A percentile compares a stretch with the other conserved stretches of the same genome.
Evolutionary conservation across 768 basidiomycete genomes (phyloP).

Genomic region (Hygrocybe coccinea): DNA sequence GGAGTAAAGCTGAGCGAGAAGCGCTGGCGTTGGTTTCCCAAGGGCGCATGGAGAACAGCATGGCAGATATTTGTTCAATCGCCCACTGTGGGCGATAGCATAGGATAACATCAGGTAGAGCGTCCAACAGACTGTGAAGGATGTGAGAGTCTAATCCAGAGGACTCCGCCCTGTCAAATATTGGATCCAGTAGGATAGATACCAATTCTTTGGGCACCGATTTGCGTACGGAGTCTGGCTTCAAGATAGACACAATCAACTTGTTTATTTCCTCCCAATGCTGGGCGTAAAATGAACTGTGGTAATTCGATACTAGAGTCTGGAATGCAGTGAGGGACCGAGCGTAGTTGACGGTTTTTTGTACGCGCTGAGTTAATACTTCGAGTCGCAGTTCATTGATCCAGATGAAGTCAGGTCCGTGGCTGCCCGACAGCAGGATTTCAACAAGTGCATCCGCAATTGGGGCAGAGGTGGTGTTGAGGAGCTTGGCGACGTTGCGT

Average conservation of each 20-base stretch:
- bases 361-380: background rate
- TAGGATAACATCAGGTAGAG: background rate
- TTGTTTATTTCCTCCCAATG: constrained; percentile 7
- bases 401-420: constrained; percentile 14
- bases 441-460: background rate
- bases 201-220: background rate
- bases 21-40: background rate
- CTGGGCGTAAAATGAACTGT: constrained; percentile 9
- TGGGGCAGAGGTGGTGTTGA: too few species aligned
- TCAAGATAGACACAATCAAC: background rate
- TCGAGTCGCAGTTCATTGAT: constrained; percentile 11
- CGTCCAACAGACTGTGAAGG: background rate
- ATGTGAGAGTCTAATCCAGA: background rate
- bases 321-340: constrained; percentile 11
- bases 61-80: background rate
- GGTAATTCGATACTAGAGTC: constrained; percentile 11
- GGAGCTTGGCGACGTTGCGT: too few species aligned
- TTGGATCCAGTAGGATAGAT: constrained; percentile 1
- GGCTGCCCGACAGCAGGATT: constrained; percentile 11
- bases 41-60: background rate
- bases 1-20: background rate
- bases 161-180: background rate
- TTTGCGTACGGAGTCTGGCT: background rate
- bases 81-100: background rate
- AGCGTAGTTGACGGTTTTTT: background rate